Evolutionary conservation across 306 rosid species (phyloP).

Genomic region (Lathyrus tuberosus): DNA sequence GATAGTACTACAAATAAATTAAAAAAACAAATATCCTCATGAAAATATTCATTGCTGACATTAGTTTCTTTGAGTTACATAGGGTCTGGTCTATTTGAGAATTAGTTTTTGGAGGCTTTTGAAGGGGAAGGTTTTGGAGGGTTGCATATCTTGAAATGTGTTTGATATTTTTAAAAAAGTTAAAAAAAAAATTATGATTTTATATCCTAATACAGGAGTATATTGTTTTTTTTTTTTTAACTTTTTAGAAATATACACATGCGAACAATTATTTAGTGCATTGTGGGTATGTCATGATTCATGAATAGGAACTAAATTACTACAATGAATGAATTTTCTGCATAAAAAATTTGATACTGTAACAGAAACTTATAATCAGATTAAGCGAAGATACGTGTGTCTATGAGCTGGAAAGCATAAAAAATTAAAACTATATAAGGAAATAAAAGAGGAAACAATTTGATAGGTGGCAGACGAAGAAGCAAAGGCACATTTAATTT

Average conservation of each 20-base stretch:
- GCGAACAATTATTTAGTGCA: not conserved
- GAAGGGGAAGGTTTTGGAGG: no score
- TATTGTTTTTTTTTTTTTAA: no score
- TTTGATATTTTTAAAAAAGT: no score
- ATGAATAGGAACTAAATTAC: not conserved
- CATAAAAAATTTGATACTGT: not conserved
- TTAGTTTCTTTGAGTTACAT: not conserved
- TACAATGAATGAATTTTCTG: not conserved
- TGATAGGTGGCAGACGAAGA: slow-evolving; percentile 28
- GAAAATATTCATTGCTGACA: slow-evolving; percentile 21
- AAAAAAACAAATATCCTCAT: not conserved
- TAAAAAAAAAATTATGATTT: no score
- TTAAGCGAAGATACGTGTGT: slow-evolving; percentile 1
- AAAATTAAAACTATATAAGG: slow-evolving; percentile 18
- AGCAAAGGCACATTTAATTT: slow-evolving; percentile 19
- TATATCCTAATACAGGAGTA: no score
- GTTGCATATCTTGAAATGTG: no score
- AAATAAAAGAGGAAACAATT: slow-evolving; percentile 1
- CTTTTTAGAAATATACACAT: no score
- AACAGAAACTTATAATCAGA: slow-evolving; percentile 4
- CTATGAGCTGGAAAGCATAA: slow-evolving; percentile 31
- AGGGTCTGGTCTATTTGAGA: not conserved
- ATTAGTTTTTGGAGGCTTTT: no score
- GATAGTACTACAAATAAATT: no score
- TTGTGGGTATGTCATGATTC: not conserved